A percentile compares a stretch with the other conserved stretches of the same genome.
These are phyloP conservation scores for Fusarium aywerte DNA, from an alignment of 2,329 filamentous ascomycete genomes.

Conservation along the genomic window DNA sequence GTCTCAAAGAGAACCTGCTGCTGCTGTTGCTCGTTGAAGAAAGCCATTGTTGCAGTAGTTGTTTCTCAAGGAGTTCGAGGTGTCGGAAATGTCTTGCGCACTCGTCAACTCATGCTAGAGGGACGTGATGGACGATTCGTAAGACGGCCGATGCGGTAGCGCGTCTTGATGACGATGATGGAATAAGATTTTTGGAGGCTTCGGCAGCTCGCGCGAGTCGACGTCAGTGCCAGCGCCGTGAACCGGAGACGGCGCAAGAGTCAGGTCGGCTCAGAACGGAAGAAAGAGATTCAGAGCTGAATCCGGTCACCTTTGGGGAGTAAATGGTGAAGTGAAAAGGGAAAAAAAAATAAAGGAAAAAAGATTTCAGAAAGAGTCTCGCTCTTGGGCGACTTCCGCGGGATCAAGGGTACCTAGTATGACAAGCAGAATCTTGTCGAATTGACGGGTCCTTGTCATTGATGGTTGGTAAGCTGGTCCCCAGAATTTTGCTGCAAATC, in stretches of 20 bases:
- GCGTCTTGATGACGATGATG: slow-evolving; percentile 23
- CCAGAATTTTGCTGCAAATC: slow-evolving; percentile 27
- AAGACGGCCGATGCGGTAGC: slow-evolving; percentile 20
- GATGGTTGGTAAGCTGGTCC: slow-evolving; percentile 39
- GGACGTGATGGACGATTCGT: slow-evolving; percentile 6
- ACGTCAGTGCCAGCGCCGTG: slow-evolving; percentile 31
- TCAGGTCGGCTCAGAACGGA: slow-evolving; percentile 13
- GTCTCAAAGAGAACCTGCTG: slow-evolving; percentile 65
- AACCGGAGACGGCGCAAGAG: slow-evolving; percentile 6
- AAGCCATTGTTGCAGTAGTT: slow-evolving; percentile 44
- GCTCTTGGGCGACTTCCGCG: slow-evolving; percentile 31
- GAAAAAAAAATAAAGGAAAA: neutral
- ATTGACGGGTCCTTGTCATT: slow-evolving; percentile 20
- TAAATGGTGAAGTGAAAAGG: slow-evolving; percentile 4
- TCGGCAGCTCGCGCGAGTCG: slow-evolving; percentile 29
- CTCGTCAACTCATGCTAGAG: slow-evolving; percentile 52
- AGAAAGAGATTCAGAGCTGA: slow-evolving; percentile 6
- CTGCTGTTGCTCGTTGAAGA: slow-evolving; percentile 55
- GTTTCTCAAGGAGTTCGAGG: slow-evolving; percentile 16
- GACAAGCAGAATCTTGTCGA: slow-evolving; percentile 36
- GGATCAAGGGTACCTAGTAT: neutral
- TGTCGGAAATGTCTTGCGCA: slow-evolving; percentile 57
- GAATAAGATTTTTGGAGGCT: slow-evolving; percentile 26
- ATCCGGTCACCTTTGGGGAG: slow-evolving; percentile 16
- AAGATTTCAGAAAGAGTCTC: neutral